Evolutionary conservation across 208 protist genomes (phyloP).

Genomic region (Herpetomonas muscarum): DNA sequence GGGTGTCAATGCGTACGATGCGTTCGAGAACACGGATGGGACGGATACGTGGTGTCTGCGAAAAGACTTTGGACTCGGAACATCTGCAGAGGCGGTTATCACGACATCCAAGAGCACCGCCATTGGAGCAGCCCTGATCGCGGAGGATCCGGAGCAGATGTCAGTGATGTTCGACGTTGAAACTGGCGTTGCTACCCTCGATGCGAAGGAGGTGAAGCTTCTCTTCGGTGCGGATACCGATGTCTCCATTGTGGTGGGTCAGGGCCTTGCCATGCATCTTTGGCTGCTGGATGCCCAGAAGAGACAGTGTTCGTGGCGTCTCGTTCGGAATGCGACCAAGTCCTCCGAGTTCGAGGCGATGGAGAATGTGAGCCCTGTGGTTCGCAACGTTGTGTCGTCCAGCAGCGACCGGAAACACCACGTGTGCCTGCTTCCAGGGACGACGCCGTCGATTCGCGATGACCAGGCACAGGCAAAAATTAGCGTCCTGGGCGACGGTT

Average conservation of each 20-base stretch:
- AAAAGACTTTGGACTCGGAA: conserved; percentile 66
- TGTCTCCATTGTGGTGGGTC: conserved; percentile 55
- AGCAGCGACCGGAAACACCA: conserved; percentile 18
- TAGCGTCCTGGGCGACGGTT: conserved; percentile 59
- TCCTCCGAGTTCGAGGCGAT: not conserved
- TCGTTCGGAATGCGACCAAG: conserved; percentile 28
- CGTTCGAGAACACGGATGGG: conserved; percentile 59
- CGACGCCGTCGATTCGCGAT: conserved; percentile 67
- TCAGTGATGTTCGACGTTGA: conserved; percentile 68
- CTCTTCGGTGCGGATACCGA: conserved; percentile 43
- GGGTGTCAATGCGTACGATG: conserved; percentile 52
- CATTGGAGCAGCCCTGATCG: conserved; percentile 41
- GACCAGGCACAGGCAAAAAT: conserved; percentile 32
- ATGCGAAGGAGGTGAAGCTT: conserved; percentile 1
- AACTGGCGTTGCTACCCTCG: conserved; percentile 28
- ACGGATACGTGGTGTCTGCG: conserved; percentile 61
- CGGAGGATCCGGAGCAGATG: conserved; percentile 46
- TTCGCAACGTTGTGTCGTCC: conserved; percentile 10
- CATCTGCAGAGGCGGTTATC: conserved; percentile 57
- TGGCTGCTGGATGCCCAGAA: conserved; percentile 27
- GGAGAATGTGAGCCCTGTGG: not conserved
- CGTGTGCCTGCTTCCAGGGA: conserved; percentile 44
- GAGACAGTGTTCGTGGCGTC: conserved; percentile 35
- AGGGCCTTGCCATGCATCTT: conserved; percentile 51
- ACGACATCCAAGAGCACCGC: conserved; percentile 39